Conservation (phyloP, 306 rosid species). For the Medicago lupulina region DNA sequence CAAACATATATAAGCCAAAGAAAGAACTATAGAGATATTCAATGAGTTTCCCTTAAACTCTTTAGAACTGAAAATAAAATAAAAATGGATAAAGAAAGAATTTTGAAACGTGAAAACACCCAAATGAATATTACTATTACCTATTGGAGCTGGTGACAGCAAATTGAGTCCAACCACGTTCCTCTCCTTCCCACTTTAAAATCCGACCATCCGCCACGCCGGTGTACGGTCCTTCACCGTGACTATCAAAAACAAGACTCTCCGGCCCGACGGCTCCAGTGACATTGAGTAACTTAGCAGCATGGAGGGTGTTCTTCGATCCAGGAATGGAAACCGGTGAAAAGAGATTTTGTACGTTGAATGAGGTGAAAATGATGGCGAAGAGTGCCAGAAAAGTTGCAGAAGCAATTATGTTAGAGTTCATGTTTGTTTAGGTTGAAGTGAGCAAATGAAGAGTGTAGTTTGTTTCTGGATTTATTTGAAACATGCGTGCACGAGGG, state of each 20-base stretch:
- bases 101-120: background rate
- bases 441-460: background rate
- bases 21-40: too few species aligned
- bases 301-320: constrained; percentile 61
- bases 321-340: constrained; percentile 51
- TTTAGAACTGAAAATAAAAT: background rate
- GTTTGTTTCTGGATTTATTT: background rate
- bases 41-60: too few species aligned
- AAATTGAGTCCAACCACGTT: constrained; percentile 71
- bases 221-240: constrained; percentile 83
- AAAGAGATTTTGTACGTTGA: constrained; percentile 35
- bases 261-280: constrained; percentile 86
- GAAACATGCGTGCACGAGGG: background rate
- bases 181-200: constrained; percentile 72
- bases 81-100: background rate
- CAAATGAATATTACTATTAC: constrained; percentile 18
- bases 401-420: constrained; percentile 12
- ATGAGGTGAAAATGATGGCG: constrained; percentile 41
- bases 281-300: constrained; percentile 50
- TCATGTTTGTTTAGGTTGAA: constrained; percentile 45
- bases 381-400: constrained; percentile 53
- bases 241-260: constrained; percentile 72
- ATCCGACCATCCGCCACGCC: constrained; percentile 94
- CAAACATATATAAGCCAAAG: too few species aligned
- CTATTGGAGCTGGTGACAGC: constrained; percentile 77